phyloP scores from a whole-genome alignment of 768 basidiomycete genomes.

The Pisolithus albus region DNA sequence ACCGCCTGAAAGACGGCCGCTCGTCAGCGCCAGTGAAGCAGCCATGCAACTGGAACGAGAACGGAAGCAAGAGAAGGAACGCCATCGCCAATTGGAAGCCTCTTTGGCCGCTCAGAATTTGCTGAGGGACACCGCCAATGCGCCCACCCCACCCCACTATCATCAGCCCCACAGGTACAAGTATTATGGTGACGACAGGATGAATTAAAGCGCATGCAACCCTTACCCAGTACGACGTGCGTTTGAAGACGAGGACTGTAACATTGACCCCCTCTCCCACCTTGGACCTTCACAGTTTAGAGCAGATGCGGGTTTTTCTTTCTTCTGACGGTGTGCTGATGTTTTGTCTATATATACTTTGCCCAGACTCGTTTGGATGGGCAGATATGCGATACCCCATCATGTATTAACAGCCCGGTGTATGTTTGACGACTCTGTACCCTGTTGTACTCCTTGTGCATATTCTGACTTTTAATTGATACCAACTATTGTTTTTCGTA shows the following conservation, averaged over 20 bases:
- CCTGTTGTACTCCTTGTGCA: background rate
- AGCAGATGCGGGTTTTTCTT: background rate
- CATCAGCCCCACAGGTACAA: slow-evolving; percentile 15
- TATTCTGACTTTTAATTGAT: background rate
- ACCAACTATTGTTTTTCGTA: no score
- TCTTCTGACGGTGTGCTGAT: no score
- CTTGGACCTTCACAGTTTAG: background rate
- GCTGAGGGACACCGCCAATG: slow-evolving; percentile 26
- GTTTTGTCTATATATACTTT: background rate
- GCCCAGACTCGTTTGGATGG: background rate
- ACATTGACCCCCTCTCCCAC: background rate
- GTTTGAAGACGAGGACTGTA: slow-evolving; percentile 4
- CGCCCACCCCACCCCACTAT: slow-evolving; percentile 5
- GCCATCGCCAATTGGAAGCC: slow-evolving; percentile 21
- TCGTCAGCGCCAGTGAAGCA: slow-evolving; percentile 47
- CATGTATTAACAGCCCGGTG: background rate
- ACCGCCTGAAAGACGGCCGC: slow-evolving; percentile 16
- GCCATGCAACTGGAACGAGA: slow-evolving; percentile 49
- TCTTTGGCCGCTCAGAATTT: slow-evolving; percentile 9
- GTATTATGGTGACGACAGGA: slow-evolving; percentile 11
- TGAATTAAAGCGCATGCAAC: slow-evolving; percentile 9
- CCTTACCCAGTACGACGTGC: slow-evolving; percentile 10
- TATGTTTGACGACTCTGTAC: background rate
- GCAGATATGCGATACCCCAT: background rate
- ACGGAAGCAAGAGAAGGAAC: slow-evolving; percentile 28